Evolutionary conservation across 2,329 filamentous ascomycete species (phyloP).

Genomic region (Trichoderma breve): DNA sequence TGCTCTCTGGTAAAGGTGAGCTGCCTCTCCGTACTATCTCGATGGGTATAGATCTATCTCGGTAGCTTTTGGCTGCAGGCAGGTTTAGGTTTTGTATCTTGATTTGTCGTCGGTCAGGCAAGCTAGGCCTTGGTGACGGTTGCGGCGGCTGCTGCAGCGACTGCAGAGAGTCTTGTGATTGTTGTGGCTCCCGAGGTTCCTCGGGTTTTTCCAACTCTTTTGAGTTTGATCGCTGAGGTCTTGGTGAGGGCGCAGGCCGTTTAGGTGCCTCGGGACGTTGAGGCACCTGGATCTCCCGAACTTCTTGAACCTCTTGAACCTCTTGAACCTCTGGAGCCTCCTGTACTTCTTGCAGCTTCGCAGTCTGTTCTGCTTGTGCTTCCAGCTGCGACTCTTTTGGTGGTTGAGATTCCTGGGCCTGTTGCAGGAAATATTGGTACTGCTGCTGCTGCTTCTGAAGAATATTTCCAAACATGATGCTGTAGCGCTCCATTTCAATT

Average conservation of each 20-base stretch:
- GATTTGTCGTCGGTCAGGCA: constrained; percentile 58
- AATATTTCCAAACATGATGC: constrained; percentile 84
- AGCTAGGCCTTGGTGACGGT: constrained; percentile 17
- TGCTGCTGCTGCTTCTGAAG: constrained; percentile 46
- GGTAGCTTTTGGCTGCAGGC: neutral
- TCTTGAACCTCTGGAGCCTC: neutral
- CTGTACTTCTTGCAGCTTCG: neutral
- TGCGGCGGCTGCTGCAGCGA: neutral
- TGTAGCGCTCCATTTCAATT: constrained; percentile 82
- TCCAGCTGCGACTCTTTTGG: neutral
- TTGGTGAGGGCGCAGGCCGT: neutral
- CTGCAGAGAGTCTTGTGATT: neutral
- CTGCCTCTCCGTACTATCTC: constrained; percentile 42
- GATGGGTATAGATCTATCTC: constrained; percentile 38
- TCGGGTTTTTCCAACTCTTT: neutral
- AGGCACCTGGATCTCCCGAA: neutral
- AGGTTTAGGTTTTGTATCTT: constrained; percentile 57
- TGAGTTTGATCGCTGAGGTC: neutral
- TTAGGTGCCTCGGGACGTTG: constrained; percentile 1
- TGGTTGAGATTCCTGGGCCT: neutral
- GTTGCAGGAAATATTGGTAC: neutral
- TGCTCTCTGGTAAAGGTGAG: constrained; percentile 45
- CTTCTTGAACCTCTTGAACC: neutral
- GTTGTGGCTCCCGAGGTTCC: neutral
- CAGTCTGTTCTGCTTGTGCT: neutral